Evolutionary conservation across 2,329 filamentous ascomycete genomes (phyloP).

Genomic region (Fusarium nisikadoi): DNA sequence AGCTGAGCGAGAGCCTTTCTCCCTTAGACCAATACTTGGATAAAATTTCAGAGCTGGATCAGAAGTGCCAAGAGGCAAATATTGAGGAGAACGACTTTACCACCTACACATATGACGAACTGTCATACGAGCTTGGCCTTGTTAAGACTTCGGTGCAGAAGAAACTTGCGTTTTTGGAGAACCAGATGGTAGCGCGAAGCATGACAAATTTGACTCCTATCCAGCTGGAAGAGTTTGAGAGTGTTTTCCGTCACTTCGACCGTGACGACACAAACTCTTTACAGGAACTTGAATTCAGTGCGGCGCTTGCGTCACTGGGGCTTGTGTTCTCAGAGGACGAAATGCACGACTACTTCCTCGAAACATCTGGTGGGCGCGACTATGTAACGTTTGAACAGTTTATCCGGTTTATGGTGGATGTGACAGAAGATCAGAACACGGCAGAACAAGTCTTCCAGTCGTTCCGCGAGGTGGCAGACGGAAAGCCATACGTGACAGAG

Average conservation of each 20-base stretch:
- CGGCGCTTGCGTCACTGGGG: conserved; percentile 92
- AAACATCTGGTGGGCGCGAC: conserved; percentile 82
- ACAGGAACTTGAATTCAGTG: conserved; percentile 94
- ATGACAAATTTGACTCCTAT: conserved; percentile 99
- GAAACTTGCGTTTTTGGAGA: conserved; percentile 96
- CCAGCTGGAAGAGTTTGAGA: conserved; percentile 98
- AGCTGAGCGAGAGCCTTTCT: conserved; percentile 84
- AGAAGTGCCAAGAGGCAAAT: conserved; percentile 93
- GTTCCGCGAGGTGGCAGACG: conserved; percentile 96
- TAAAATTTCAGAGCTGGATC: conserved; percentile 85
- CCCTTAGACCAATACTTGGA: conserved; percentile 92
- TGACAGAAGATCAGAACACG: conserved; percentile 98
- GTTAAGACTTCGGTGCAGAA: conserved; percentile 94
- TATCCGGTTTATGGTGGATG: conserved; percentile 99
- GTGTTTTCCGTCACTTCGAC: conserved; percentile 97
- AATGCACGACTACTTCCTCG: conserved; percentile 94
- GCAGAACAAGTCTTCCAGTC: conserved; percentile 98
- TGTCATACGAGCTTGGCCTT: conserved; percentile 90
- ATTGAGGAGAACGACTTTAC: conserved; percentile 99
- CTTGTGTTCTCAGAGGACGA: conserved; percentile 97
- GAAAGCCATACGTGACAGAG: conserved; percentile 98
- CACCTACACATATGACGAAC: conserved; percentile 98
- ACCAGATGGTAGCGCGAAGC: conserved; percentile 96
- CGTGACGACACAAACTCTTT: conserved; percentile 90
- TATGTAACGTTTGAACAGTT: conserved; percentile 98